Evolutionary conservation across 208 protist genomes (phyloP).

Genomic region (Trypanosoma grayi): DNA sequence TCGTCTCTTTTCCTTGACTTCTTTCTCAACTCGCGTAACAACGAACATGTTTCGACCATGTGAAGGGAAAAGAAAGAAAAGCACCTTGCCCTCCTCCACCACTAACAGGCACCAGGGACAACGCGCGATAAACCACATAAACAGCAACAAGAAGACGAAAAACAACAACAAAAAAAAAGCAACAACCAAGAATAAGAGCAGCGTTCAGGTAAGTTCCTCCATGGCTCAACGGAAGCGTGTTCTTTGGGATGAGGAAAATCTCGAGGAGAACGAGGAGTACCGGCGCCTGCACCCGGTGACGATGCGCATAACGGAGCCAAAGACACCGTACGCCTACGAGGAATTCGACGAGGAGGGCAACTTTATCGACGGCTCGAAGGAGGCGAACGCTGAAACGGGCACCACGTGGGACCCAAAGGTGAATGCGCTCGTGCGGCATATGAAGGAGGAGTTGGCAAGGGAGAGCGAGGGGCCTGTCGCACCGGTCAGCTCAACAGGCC

Average conservation of each 20-base stretch:
- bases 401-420: constrained; percentile 67
- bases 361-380: constrained; percentile 13
- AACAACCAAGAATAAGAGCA: not conserved
- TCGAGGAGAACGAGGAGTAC: constrained; percentile 80
- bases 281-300: constrained; percentile 78
- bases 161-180: not conserved
- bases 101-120: no score
- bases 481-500: constrained; percentile 45
- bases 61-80: no score
- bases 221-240: constrained; percentile 43
- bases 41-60: no score
- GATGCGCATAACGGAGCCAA: constrained; percentile 85
- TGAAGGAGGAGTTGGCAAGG: constrained; percentile 51
- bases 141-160: constrained; percentile 2
- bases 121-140: not conserved
- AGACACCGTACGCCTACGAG: constrained; percentile 74
- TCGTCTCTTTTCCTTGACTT: not conserved
- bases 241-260: constrained; percentile 82
- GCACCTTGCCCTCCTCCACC: no score
- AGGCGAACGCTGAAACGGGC: constrained; percentile 5
- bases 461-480: constrained; percentile 32
- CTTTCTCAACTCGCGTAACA: not conserved
- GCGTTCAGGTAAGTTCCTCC: constrained; percentile 16
- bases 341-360: constrained; percentile 41
- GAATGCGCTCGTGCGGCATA: constrained; percentile 57